Evolutionary conservation across 2,329 filamentous ascomycete species (phyloP).

Genomic region (Penicillium glabrum): DNA sequence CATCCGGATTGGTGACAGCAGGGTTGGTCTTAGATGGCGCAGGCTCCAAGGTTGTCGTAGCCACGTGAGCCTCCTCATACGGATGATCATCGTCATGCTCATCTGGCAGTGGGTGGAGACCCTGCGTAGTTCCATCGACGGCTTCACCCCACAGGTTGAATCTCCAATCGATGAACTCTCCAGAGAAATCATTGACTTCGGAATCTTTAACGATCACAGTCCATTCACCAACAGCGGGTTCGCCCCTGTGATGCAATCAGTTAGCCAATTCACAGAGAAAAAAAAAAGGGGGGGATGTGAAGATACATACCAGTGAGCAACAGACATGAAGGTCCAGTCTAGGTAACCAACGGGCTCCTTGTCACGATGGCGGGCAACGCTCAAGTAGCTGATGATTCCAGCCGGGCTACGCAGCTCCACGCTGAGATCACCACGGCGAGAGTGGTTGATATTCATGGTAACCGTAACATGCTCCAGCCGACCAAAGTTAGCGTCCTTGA

Average conservation of each 20-base stretch:
- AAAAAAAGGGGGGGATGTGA: not conserved
- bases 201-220: conserved; percentile 87
- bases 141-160: conserved; percentile 91
- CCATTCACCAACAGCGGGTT: conserved; percentile 85
- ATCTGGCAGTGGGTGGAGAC: conserved; percentile 75
- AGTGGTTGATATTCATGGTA: conserved; percentile 94
- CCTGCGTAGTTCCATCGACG: conserved; percentile 72
- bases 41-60: conserved; percentile 62
- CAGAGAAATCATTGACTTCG: conserved; percentile 70
- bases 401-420: conserved; percentile 86
- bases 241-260: conserved; percentile 65
- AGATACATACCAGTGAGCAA: conserved; percentile 79
- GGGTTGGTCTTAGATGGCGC: conserved; percentile 47
- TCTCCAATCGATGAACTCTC: conserved; percentile 86
- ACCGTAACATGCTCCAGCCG: conserved; percentile 92
- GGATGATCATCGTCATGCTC: conserved; percentile 83
- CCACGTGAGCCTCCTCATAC: conserved; percentile 60
- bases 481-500: conserved; percentile 78
- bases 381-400: conserved; percentile 79
- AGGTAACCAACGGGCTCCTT: conserved; percentile 68
- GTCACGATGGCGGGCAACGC: conserved; percentile 72
- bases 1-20: conserved; percentile 52
- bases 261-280: not conserved
- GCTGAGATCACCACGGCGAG: conserved; percentile 83
- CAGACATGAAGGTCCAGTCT: conserved; percentile 99